phyloP scores from a whole-genome alignment of 345 rosid species.

The Carallia pectinifolia region DNA sequence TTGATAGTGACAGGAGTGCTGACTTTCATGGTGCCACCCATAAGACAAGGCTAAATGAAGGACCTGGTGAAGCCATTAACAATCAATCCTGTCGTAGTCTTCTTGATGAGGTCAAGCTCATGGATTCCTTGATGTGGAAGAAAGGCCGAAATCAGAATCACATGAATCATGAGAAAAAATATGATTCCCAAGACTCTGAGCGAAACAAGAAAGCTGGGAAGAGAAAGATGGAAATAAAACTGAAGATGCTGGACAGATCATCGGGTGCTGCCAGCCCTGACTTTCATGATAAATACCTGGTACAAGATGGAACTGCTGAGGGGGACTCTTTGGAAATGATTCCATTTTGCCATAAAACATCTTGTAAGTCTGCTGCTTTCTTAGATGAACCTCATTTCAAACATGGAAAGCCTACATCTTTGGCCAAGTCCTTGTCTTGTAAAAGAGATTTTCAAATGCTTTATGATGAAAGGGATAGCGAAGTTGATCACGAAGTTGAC shows the following conservation, averaged over 20 bases:
- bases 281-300: constrained; percentile 3
- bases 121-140: constrained; percentile 44
- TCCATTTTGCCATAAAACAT: constrained; percentile 23
- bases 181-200: constrained; percentile 16
- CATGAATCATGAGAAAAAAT: constrained; percentile 19
- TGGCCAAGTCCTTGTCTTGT: constrained; percentile 20
- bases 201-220: constrained; percentile 31
- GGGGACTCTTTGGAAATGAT: constrained; percentile 12
- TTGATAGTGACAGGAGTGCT: constrained; percentile 47
- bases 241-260: constrained; percentile 22
- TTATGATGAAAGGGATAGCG: constrained; percentile 16
- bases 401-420: constrained; percentile 13
- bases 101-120: constrained; percentile 57
- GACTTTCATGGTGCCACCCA: constrained; percentile 24
- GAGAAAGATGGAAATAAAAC: constrained; percentile 32
- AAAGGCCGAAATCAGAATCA: constrained; percentile 29
- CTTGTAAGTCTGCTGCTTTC: constrained; percentile 5
- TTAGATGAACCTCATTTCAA: constrained; percentile 16
- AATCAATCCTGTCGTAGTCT: constrained; percentile 37
- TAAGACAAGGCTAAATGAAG: constrained; percentile 20
- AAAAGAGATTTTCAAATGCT: constrained; percentile 32
- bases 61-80: constrained; percentile 15
- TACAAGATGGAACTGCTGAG: constrained; percentile 5
- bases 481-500: constrained; percentile 13
- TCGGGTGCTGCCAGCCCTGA: constrained; percentile 9